Conservation (phyloP, 257 asterid species). For the Hygrophila difformis region DNA sequence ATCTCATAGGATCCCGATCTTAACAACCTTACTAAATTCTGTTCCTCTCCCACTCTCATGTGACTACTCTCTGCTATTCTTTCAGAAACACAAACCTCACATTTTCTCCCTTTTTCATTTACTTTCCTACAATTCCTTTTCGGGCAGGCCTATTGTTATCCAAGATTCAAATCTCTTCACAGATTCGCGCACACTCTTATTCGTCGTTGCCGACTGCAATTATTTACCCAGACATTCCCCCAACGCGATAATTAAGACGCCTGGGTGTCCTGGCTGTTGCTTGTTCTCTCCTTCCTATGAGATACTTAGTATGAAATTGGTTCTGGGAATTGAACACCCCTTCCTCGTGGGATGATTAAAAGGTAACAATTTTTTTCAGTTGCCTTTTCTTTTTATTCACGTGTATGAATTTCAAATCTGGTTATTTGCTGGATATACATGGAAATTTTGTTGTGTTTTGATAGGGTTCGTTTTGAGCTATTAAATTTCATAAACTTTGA, state of each 20-base stretch:
- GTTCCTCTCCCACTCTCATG: constrained; percentile 15
- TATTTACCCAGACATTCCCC: background rate
- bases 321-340: constrained; percentile 27
- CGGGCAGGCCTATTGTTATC: background rate
- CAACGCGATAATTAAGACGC: constrained; percentile 7
- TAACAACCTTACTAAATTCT: too few species aligned
- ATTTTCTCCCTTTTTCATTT: constrained; percentile 6
- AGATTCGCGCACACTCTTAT: constrained; percentile 7
- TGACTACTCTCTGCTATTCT: constrained; percentile 13
- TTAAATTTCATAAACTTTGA: background rate
- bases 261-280: background rate
- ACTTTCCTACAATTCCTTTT: background rate
- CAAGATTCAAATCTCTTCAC: constrained; percentile 24
- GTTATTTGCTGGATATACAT: constrained; percentile 14
- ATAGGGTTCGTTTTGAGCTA: constrained; percentile 8
- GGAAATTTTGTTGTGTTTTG: constrained; percentile 9
- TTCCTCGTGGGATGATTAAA: constrained; percentile 19
- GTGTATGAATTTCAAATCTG: constrained; percentile 33
- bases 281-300: constrained; percentile 8
- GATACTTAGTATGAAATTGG: too few species aligned
- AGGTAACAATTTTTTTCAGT: constrained; percentile 23
- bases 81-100: constrained; percentile 9
- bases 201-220: background rate
- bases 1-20: too few species aligned
- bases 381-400: background rate